A percentile compares a stretch with the other conserved stretches of the same genome.
phyloP scores from a whole-genome alignment of 2,329 filamentous ascomycete species.

The Aspergillus fumigatus region DNA sequence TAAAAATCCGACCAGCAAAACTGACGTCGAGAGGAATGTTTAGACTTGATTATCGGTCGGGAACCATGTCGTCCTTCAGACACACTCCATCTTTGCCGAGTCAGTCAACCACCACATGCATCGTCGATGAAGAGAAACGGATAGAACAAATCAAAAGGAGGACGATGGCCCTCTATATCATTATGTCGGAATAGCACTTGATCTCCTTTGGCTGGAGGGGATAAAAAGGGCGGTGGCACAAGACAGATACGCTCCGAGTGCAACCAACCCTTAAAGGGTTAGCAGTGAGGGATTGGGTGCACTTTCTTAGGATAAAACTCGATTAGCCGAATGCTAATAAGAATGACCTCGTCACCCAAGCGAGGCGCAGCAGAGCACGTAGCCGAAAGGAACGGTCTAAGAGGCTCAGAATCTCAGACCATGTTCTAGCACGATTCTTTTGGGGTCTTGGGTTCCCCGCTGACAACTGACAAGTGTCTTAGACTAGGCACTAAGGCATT shows the following conservation, averaged over 20 bases:
- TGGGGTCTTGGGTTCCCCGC: too few species aligned
- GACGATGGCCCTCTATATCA: neutral
- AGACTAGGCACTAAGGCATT: too few species aligned
- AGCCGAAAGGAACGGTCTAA: neutral
- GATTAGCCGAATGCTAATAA: neutral
- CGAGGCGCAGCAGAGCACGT: neutral
- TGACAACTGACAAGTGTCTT: neutral
- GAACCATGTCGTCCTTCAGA: neutral
- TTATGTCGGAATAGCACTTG: neutral
- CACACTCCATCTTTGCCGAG: neutral
- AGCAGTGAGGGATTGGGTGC: neutral
- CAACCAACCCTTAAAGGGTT: neutral
- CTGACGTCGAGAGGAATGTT: neutral
- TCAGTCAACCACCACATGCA: neutral
- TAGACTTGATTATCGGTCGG: neutral
- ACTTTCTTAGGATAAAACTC: neutral
- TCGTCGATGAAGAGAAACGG: neutral
- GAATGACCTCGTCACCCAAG: neutral
- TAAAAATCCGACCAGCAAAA: neutral
- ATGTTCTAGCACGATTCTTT: neutral
- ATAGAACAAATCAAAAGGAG: neutral
- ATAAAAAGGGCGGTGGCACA: neutral
- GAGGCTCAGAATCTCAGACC: neutral
- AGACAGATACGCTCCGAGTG: neutral
- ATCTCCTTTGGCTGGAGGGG: neutral